Base-by-base conservation (phyloP, 495 filamentous ascomycete species). In the Penicillium fimorum region DNA sequence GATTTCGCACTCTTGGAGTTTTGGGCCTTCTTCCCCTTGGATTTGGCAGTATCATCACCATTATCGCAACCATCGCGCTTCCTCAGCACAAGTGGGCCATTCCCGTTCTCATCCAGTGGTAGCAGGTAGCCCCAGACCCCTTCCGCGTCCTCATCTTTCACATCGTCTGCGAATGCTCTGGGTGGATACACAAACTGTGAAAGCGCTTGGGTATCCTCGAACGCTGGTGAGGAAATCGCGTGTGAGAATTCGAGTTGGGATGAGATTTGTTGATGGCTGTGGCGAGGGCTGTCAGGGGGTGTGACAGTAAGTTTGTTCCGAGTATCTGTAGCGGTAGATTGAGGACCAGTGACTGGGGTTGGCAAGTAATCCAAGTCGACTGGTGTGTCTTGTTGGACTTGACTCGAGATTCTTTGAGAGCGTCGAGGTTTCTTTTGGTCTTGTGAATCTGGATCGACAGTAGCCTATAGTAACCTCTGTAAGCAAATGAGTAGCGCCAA, bases 71-170 rank as follows among this genome's bases (percentile, higher is more conserved):
- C 74, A 42, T 76, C 75, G 25, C 91, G 79, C 59, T 80, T 87
- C 69, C 79, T 86, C 65, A 96, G 67, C 9, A 96, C 89, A 38
- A 95, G 75, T 24, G 84, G 75, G n/a, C 86, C 82, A 15, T 82
- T 85, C 47, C 86, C 82, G 37, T 80, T 79, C 29, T 82, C 78
- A 66, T 92, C 84, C 20, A 96, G 69, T 15, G 93, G 91, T 54
- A 96, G 82, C 5, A 98, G 76, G 60, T 98, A 98, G 12, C 94
- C 94, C 95, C 94, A 98, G 2, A 97, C 90, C 9, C 90, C 91
- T 64, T 96, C 91, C 18, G 84, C 90, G 52, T 66, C 62, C 61
- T 90, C 86, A 67, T 97, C 91, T 47, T 89, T 82, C 0, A 95
- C 90, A 40, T 92, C 90, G 48, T 90, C 85, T 8, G 88, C 87